Percentiles rank a stretch among this genome's conserved stretches.
These are phyloP conservation scores for sorghum (Sorghum bicolor) DNA, from an alignment of 176 grass and related monocot species.

Conservation along the genomic window DNA sequence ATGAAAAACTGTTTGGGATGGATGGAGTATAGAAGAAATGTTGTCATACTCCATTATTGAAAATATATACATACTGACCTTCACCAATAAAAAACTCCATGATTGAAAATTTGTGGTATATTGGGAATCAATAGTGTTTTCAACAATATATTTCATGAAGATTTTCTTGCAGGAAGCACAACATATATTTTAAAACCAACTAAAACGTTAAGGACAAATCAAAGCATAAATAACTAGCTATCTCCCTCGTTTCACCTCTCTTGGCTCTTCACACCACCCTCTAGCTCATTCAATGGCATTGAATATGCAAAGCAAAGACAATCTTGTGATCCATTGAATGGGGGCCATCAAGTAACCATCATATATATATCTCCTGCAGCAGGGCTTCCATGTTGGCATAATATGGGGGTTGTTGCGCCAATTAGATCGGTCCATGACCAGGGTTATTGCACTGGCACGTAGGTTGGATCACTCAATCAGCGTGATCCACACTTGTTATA, in stretches of 20 bases:
- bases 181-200: background rate
- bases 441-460: background rate
- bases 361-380: background rate
- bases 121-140: background rate
- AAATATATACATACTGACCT: background rate
- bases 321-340: constrained; percentile 34
- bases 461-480: background rate
- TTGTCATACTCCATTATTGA: background rate
- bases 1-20: no score
- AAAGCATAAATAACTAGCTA: background rate
- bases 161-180: background rate
- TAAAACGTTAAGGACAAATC: background rate
- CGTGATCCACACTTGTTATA: background rate
- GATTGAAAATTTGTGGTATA: background rate
- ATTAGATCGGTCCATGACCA: background rate
- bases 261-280: background rate
- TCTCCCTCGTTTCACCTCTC: no score
- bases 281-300: constrained; percentile 48
- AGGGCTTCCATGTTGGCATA: background rate
- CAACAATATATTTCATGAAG: background rate
- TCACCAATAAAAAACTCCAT: no score
- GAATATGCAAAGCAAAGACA: constrained; percentile 46
- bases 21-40: no score
- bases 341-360: background rate
- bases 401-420: background rate